Conservation (phyloP, 1,284 basidiomycete species). For the Rhodotorula sp. region DNA sequence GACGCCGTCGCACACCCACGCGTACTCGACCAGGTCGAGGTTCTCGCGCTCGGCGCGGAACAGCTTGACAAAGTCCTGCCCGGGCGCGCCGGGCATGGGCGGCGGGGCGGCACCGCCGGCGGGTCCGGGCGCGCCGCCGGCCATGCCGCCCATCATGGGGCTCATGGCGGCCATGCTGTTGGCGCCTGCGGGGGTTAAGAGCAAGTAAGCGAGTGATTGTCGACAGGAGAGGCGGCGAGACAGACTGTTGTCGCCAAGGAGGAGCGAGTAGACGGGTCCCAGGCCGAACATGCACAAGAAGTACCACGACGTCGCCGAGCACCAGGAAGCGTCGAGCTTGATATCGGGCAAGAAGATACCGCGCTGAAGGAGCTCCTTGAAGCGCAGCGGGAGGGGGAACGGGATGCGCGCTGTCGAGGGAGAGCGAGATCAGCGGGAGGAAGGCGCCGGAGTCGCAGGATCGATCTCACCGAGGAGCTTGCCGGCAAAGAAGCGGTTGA, state of each 20-base stretch:
- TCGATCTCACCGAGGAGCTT: constrained; percentile 83
- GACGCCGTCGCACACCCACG: constrained; percentile 40
- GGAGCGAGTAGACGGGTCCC: constrained; percentile 89
- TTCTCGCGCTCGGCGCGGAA: constrained; percentile 93
- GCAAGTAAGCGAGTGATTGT: not conserved
- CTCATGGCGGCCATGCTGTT: constrained; percentile 46
- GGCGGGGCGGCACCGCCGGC: constrained; percentile 8
- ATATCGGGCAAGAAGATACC: constrained; percentile 88
- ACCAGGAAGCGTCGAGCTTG: constrained; percentile 93
- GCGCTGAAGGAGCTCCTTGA: constrained; percentile 98
- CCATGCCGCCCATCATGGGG: constrained; percentile 24
- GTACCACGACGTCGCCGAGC: constrained; percentile 98
- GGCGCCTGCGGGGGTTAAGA: not conserved
- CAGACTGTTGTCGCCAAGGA: constrained; percentile 87
- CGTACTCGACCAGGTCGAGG: constrained; percentile 65
- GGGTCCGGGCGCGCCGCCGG: not conserved
- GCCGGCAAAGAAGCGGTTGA: constrained; percentile 98
- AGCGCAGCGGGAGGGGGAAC: constrained; percentile 93
- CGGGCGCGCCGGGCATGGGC: constrained; percentile 45
- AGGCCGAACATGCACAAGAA: constrained; percentile 98
- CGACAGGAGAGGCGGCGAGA: constrained; percentile 17
- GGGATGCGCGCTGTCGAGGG: constrained; percentile 82
- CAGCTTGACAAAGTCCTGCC: constrained; percentile 83
- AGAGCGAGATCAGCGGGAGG: not conserved
- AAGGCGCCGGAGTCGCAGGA: constrained; percentile 41